Conservation (phyloP, 257 asterid genomes). For the Plectranthus barbatus region DNA sequence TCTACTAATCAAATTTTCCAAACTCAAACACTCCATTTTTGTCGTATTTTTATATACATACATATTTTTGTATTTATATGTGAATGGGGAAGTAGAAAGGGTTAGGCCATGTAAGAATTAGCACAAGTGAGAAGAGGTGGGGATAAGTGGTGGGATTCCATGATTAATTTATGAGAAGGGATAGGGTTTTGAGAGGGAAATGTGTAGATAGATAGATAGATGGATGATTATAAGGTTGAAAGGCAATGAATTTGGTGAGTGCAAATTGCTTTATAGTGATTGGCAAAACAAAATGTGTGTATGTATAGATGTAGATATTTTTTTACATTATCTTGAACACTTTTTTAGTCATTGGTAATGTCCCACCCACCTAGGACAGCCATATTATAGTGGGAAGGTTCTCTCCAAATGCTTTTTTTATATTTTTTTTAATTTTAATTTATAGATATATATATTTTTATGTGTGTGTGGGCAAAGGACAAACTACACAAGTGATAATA, state of each 20-base stretch:
- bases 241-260: background rate
- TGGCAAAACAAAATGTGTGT: background rate
- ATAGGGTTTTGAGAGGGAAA: background rate
- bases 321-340: slow-evolving; percentile 12
- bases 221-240: background rate
- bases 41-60: background rate
- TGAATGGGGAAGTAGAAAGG: too few species aligned
- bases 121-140: background rate
- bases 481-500: slow-evolving; percentile 17
- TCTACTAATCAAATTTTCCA: background rate
- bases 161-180: background rate
- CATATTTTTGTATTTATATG: background rate
- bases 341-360: slow-evolving; percentile 16
- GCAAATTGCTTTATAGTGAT: background rate
- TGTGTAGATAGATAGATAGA: background rate
- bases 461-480: slow-evolving; percentile 29
- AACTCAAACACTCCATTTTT: background rate
- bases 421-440: background rate
- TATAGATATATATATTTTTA: too few species aligned
- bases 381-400: slow-evolving; percentile 36
- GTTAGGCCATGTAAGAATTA: too few species aligned
- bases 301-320: background rate
- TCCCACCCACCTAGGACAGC: slow-evolving; percentile 31
- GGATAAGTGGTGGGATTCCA: background rate
- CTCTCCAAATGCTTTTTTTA: slow-evolving; percentile 17